phyloP scores from a whole-genome alignment of 768 basidiomycete species.

The Heimioporus sp. region DNA sequence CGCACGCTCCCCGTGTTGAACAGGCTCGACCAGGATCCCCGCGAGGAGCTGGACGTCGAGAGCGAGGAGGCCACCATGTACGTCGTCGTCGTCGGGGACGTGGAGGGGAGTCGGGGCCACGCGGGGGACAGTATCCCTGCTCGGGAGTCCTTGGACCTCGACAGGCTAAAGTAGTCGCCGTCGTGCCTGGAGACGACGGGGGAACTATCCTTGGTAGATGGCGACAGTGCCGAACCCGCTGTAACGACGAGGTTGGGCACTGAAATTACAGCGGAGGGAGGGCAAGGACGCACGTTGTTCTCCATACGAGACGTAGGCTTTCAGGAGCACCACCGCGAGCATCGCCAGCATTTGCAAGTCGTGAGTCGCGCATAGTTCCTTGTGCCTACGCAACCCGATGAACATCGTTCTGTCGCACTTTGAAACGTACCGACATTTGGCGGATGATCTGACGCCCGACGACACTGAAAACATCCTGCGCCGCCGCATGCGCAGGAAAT shows the following conservation, averaged over 20 bases:
- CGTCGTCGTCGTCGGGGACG: constrained; percentile 41
- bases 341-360: constrained; percentile 85
- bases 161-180: constrained; percentile 59
- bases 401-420: not conserved
- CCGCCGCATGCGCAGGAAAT: constrained; percentile 32
- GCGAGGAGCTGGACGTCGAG: constrained; percentile 59
- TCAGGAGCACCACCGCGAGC: constrained; percentile 65
- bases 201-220: constrained; percentile 17
- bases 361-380: constrained; percentile 44
- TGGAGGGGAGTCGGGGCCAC: constrained; percentile 49
- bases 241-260: not conserved
- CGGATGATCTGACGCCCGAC: constrained; percentile 39
- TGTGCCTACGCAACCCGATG: constrained; percentile 34
- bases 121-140: constrained; percentile 45
- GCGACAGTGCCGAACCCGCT: constrained; percentile 7
- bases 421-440: constrained; percentile 43
- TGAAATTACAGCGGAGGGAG: not conserved
- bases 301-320: constrained; percentile 28
- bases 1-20: constrained; percentile 66
- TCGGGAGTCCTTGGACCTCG: constrained; percentile 36
- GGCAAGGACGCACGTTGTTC: constrained; percentile 13
- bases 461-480: constrained; percentile 27
- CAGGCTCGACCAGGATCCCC: constrained; percentile 79
- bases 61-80: constrained; percentile 39
- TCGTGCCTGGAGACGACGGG: constrained; percentile 27